phyloP scores from a whole-genome alignment of 2,329 filamentous ascomycete genomes.

The Fulvia fulva region DNA sequence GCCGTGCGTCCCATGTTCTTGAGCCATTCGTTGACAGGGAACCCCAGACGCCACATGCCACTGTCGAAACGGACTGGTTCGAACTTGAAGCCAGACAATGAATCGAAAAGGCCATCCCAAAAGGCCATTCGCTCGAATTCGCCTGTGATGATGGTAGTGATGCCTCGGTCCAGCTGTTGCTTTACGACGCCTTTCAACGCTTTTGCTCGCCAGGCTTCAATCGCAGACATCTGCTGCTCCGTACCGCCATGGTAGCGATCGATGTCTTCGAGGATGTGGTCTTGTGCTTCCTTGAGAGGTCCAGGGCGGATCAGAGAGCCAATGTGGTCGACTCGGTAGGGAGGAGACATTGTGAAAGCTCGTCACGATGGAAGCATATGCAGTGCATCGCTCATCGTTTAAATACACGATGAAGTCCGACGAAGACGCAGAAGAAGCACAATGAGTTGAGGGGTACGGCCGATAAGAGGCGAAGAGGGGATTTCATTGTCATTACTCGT shows the following conservation, averaged over 20 bases:
- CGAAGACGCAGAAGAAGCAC: too few species aligned
- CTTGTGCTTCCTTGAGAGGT: slow-evolving; percentile 56
- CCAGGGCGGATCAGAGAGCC: slow-evolving; percentile 65
- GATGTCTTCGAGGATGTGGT: slow-evolving; percentile 40
- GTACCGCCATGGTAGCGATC: slow-evolving; percentile 22
- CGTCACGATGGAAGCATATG: too few species aligned
- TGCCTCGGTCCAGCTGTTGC: slow-evolving; percentile 27
- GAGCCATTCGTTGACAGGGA: slow-evolving; percentile 1
- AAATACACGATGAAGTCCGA: too few species aligned
- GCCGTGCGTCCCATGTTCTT: neutral
- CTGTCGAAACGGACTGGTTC: neutral
- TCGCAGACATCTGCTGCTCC: slow-evolving; percentile 16
- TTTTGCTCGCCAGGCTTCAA: slow-evolving; percentile 25
- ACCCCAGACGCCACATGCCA: neutral
- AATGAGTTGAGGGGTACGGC: too few species aligned
- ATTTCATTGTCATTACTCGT: too few species aligned
- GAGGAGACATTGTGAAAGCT: slow-evolving; percentile 41
- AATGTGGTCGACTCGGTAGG: slow-evolving; percentile 67
- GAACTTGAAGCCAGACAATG: slow-evolving; percentile 10
- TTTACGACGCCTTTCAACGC: slow-evolving; percentile 26
- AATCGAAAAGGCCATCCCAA: slow-evolving; percentile 8
- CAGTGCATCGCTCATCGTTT: too few species aligned
- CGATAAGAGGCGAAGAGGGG: too few species aligned
- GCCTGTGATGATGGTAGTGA: slow-evolving; percentile 28
- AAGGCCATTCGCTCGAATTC: slow-evolving; percentile 14